Base-by-base conservation (phyloP, 768 basidiomycete genomes). In the Boletus edulis region DNA sequence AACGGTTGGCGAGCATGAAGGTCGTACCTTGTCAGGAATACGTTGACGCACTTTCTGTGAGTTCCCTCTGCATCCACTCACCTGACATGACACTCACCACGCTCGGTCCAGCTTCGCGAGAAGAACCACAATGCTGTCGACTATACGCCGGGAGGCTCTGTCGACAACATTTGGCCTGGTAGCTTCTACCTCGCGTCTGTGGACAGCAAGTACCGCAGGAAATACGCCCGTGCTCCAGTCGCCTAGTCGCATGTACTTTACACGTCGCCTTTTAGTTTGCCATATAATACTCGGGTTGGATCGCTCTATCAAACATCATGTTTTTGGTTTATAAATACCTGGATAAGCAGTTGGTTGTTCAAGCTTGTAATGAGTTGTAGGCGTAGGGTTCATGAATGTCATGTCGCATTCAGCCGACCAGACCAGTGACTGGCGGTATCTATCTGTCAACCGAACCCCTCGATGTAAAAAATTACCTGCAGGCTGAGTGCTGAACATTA, bases 91-190 rank as follows among this genome's bases (percentile, higher is more conserved):
- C 13, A 17, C 50, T 64, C 31, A 63, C 18, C 22, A n/a, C 11
- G 10, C 13, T 22, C 4, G 37, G n/a, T 31, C 13, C 62, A 95
- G 94, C 86, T 98, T 49, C 91, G 96, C 40, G 96, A 98, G 77
- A 87, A 91, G 76, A 96, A 95, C 80, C 94, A 98, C 81, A 96
- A 95, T 64, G 85, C 91, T 15, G 84, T 80, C 24, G 78, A 84
- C 62, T 99, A 91, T 77, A 81, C 82, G 4, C 97, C 97, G 13
- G 79, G 83, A 48, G 97, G 97, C 44, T 86, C 84, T 22, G 72
- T 94, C 55, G 90, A 94, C 57, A 89, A 97, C 81, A 88, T 99
- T 72, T 94, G 92, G 90, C 87, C 90, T 4, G 94, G 94, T 43
- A 78, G 88, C 18, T 98, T 88, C 78, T 98, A 98, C 81, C 89